Evolutionary conservation across 2,329 filamentous ascomycete genomes (phyloP).

Genomic region (Colletotrichum eremochloae): DNA sequence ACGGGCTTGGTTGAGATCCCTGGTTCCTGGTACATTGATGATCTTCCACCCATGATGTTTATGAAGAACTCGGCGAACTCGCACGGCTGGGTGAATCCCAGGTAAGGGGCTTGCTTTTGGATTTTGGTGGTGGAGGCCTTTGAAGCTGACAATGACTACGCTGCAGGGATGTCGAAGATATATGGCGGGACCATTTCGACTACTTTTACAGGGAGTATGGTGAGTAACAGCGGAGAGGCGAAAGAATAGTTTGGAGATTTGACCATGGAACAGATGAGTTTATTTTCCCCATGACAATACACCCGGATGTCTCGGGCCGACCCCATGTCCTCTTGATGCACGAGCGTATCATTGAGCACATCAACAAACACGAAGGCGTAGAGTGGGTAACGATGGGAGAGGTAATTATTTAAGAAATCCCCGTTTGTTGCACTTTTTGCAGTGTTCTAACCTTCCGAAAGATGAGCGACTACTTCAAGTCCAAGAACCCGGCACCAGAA

Average conservation of each 20-base stretch:
- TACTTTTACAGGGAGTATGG: conserved; percentile 80
- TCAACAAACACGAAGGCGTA: conserved; percentile 72
- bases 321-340: conserved; percentile 82
- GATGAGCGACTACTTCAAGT: conserved; percentile 81
- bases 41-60: conserved; percentile 78
- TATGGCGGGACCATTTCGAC: conserved; percentile 76
- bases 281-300: conserved; percentile 82
- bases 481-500: conserved; percentile 68
- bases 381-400: conserved; percentile 79
- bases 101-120: conserved; percentile 41
- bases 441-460: neutral
- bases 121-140: rapidly evolving
- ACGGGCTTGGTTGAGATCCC: conserved; percentile 77
- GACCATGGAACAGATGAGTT: conserved; percentile 68
- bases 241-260: neutral
- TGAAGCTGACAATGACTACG: neutral
- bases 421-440: too few species aligned
- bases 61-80: conserved; percentile 75
- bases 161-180: conserved; percentile 68
- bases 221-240: neutral
- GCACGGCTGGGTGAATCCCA: conserved; percentile 69
- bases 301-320: conserved; percentile 79
- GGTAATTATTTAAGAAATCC: conserved; percentile 1
- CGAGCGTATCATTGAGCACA: conserved; percentile 77
- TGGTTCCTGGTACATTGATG: conserved; percentile 74